Percentiles rank a stretch among this genome's conserved stretches.
Evolutionary conservation across 371 early-diverging fungal species (phyloP).

Genomic region (Funneliformis caledonium): DNA sequence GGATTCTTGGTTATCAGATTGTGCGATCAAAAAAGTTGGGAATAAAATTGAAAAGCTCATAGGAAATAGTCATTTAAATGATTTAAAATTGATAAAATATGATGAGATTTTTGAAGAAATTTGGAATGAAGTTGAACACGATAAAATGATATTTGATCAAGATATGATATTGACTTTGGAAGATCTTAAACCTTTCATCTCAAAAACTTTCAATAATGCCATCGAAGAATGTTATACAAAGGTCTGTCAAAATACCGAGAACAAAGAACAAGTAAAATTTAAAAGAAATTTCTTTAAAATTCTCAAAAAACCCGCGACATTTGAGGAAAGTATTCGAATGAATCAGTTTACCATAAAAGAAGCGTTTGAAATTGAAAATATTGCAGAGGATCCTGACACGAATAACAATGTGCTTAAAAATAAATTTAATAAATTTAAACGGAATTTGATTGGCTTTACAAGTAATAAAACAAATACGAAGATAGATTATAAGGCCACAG

Average conservation of each 20-base stretch:
- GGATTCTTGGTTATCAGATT: not conserved
- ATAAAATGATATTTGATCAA: not conserved
- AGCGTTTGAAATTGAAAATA: not conserved
- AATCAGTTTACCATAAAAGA: not conserved
- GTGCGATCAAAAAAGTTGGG: not conserved
- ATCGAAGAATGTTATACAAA: not conserved
- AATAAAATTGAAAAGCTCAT: not conserved
- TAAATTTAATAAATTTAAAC: too few species aligned
- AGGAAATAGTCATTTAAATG: not conserved
- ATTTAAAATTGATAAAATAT: not conserved
- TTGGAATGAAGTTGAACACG: not conserved
- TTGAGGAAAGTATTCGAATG: not conserved
- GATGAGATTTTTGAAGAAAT: not conserved
- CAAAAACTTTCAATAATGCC: constrained; percentile 1
- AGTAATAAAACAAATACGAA: too few species aligned
- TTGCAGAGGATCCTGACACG: not conserved
- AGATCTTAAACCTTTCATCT: not conserved
- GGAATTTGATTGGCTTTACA: too few species aligned
- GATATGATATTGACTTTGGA: not conserved
- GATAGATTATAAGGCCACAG: too few species aligned
- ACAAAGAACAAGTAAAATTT: not conserved
- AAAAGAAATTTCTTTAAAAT: not conserved
- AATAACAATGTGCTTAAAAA: not conserved
- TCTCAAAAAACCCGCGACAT: not conserved
- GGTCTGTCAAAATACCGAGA: not conserved